Conservation (phyloP, 2,329 filamentous ascomycete species). For the Penicillium sp. region DNA sequence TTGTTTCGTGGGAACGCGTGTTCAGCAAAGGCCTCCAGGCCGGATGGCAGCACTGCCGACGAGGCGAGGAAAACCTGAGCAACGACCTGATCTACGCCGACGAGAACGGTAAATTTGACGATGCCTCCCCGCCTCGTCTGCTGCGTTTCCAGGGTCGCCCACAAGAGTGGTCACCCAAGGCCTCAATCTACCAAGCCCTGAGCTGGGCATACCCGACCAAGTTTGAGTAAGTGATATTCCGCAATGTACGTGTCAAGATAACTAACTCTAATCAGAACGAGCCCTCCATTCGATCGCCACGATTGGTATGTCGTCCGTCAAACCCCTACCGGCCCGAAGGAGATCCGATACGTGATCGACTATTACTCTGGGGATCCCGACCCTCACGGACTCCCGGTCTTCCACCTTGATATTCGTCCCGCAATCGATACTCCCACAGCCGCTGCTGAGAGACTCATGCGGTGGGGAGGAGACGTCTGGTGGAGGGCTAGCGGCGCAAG, state of each 20-base stretch:
- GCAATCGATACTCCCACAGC: constrained; percentile 79
- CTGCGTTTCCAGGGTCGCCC: constrained; percentile 87
- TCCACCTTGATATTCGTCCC: constrained; percentile 91
- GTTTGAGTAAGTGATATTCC: constrained; percentile 63
- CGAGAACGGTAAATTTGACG: constrained; percentile 31
- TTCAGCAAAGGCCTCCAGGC: constrained; percentile 72
- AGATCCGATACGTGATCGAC: constrained; percentile 94
- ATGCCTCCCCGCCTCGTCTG: constrained; percentile 65
- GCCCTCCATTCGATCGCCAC: constrained; percentile 92
- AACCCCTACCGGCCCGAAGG: constrained; percentile 65
- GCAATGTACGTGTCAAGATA: neutral
- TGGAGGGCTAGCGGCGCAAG: constrained; percentile 80
- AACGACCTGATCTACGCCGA: constrained; percentile 57
- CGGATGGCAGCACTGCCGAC: constrained; percentile 73
- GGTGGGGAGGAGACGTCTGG: constrained; percentile 94
- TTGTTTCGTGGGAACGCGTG: constrained; percentile 87
- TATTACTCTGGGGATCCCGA: constrained; percentile 87
- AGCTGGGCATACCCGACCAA: constrained; percentile 76
- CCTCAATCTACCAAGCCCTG: constrained; percentile 77
- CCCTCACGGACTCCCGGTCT: constrained; percentile 85
- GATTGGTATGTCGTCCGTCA: constrained; percentile 91
- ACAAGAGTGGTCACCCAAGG: constrained; percentile 87
- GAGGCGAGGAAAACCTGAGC: constrained; percentile 68
- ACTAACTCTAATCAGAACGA: constrained; percentile 54
- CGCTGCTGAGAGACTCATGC: constrained; percentile 76